Percentiles rank a stretch among this genome's conserved stretches.
Conservation (phyloP, 2,329 filamentous ascomycete species). For the Esteya vermicola region DNA sequence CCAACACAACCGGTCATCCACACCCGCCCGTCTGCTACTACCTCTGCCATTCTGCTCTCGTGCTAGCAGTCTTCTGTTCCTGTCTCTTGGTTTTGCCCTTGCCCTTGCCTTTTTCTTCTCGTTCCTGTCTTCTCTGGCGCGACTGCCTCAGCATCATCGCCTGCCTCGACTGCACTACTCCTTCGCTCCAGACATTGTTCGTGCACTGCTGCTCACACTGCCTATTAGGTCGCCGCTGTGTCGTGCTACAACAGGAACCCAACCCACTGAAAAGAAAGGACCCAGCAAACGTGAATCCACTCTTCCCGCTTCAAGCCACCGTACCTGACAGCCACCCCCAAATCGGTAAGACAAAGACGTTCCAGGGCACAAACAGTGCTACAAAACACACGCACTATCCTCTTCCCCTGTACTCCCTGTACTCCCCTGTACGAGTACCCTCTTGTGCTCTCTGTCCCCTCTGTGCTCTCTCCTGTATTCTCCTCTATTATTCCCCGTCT, state of each 20-base stretch:
- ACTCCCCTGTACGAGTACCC: too few relatives aligned
- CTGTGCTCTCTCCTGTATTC: neutral
- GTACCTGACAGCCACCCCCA: constrained; percentile 11
- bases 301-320: constrained; percentile 10
- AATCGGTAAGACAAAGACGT: constrained; percentile 4
- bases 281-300: too few relatives aligned
- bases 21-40: constrained; percentile 1
- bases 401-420: too few relatives aligned
- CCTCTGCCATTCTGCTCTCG: neutral
- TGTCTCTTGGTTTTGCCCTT: too few relatives aligned
- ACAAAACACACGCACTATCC: neutral
- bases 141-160: too few relatives aligned
- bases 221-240: constrained; percentile 3
- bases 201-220: constrained; percentile 3
- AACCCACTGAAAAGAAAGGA: constrained; percentile 8
- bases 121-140: too few relatives aligned
- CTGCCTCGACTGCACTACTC: neutral
- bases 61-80: neutral
- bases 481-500: neutral
- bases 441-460: too few relatives aligned
- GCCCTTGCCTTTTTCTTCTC: too few relatives aligned
- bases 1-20: constrained; percentile 4
- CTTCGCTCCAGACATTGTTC: neutral
- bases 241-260: constrained; percentile 8
- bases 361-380: neutral